Base-by-base conservation (phyloP, 306 rosid species). In the Arachis stenosperma region DNA sequence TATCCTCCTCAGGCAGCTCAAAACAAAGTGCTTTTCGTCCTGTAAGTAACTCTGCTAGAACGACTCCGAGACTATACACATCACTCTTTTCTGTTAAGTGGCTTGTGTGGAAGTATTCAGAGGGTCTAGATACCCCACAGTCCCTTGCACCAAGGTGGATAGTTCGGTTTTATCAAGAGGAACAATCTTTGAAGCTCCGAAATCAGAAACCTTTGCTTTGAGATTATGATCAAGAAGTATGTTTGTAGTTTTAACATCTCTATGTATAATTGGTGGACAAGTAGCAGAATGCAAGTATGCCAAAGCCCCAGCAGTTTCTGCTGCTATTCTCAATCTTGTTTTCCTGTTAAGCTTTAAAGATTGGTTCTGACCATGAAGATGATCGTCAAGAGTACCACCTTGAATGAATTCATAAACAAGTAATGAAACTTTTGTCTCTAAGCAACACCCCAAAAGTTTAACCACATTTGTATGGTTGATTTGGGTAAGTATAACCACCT, bases 91-190 rank as follows among this genome's bases (percentile, higher is more conserved):
- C 57, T 5, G 57, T 52, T 13, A 52, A 14, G 1, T 52, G 57
- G 9, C 57, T 52, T 14, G 57, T 52, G 27, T 52, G 57, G 27
- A 52, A 52, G 46, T 84, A 88, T 51, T 84, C 83, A 0, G 91
- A 0, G 91, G 89, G 17, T 84, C 89, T 5, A 87, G 77, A 46
- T 87, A 87, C 5, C 87, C 89, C 0, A 80, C 9, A 8, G 91
- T 87, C 13, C 91, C 91, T 8, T 84, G 86, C 48, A 87, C 89
- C 69, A 87, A 58, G 1, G 89, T 87, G 0, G 78, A 61, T 44
- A 84, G 5, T 3, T 87, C 79, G 40, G 50, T 33, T 61, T 78
- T 74, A 76, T 87, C 89, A 43, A 80, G 36, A 9, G 91, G 91
- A 33, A 87, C 62, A n/a, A 84, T 52, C 69, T 76, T 78, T 1